Percentiles rank a stretch among this genome's conserved stretches.
These are phyloP conservation scores for Aspergillus ustus DNA, from an alignment of 2,329 filamentous ascomycete genomes.

Conservation along the genomic window DNA sequence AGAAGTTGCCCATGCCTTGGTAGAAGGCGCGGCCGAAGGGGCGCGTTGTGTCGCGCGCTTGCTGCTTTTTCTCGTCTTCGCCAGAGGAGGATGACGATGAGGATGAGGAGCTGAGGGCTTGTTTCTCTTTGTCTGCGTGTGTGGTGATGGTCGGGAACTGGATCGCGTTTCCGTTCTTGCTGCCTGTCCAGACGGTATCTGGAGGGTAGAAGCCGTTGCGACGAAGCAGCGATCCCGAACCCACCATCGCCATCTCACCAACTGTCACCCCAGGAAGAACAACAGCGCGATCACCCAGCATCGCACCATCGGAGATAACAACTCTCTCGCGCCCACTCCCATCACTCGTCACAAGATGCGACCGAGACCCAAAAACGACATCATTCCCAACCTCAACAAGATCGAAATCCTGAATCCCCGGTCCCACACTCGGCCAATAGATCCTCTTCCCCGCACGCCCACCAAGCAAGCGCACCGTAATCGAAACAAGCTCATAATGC, in stretches of 20 bases:
- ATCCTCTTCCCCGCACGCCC: constrained; percentile 3
- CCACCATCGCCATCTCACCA: constrained; percentile 56
- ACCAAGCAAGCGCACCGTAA: background rate
- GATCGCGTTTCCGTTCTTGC: constrained; percentile 56
- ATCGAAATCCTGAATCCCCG: constrained; percentile 56
- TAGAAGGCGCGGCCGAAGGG: constrained; percentile 60
- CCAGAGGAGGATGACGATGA: constrained; percentile 13
- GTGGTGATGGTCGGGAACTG: constrained; percentile 40
- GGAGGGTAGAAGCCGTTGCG: constrained; percentile 51
- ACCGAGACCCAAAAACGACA: constrained; percentile 63
- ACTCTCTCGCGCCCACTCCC: constrained; percentile 55
- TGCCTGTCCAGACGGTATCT: constrained; percentile 58
- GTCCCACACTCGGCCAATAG: constrained; percentile 9
- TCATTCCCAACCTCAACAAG: constrained; percentile 61
- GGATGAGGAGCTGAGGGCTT: background rate
- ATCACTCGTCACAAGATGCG: constrained; percentile 60
- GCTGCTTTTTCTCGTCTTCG: constrained; percentile 21
- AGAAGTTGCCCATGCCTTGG: constrained; percentile 9
- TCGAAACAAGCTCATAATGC: constrained; percentile 12
- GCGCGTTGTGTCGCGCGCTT: constrained; percentile 36
- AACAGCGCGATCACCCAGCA: constrained; percentile 62
- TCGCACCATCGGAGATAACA: constrained; percentile 54
- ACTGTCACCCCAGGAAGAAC: constrained; percentile 58
- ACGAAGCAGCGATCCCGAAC: constrained; percentile 58
- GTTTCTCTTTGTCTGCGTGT: background rate